These are phyloP conservation scores for Ophiocordyceps sinensis DNA, from an alignment of 2,329 filamentous ascomycete genomes.

Conservation along the genomic window DNA sequence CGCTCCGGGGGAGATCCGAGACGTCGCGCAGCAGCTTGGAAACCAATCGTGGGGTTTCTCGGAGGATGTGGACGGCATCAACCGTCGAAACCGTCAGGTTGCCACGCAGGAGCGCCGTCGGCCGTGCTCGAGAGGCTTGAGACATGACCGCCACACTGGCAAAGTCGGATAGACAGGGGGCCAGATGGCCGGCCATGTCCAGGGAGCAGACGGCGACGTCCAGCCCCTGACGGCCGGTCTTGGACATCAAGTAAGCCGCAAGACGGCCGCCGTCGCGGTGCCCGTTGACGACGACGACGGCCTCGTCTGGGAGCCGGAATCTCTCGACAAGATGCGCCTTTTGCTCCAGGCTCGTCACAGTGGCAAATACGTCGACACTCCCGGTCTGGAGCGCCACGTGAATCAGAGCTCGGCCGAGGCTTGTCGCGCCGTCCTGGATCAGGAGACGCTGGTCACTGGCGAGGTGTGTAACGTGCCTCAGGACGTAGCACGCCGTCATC, in stretches of 20 bases:
- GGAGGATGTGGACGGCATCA: neutral
- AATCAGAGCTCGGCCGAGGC: neutral
- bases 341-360: neutral
- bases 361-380: neutral
- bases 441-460: neutral
- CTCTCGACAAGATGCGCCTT: neutral
- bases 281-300: neutral
- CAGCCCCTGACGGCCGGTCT: neutral
- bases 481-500: neutral
- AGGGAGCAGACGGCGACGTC: neutral
- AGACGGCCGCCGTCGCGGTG: neutral
- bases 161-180: neutral
- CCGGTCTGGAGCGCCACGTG: neutral
- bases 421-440: neutral
- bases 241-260: neutral
- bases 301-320: neutral
- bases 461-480: neutral
- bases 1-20: too few relatives aligned
- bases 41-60: neutral
- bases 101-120: neutral
- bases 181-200: neutral
- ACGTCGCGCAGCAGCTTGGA: neutral
- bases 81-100: neutral
- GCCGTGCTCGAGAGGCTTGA: neutral
- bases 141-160: neutral